Evolutionary conservation across 2,329 filamentous ascomycete genomes (phyloP).

Genomic region (Talaromyces marneffei): DNA sequence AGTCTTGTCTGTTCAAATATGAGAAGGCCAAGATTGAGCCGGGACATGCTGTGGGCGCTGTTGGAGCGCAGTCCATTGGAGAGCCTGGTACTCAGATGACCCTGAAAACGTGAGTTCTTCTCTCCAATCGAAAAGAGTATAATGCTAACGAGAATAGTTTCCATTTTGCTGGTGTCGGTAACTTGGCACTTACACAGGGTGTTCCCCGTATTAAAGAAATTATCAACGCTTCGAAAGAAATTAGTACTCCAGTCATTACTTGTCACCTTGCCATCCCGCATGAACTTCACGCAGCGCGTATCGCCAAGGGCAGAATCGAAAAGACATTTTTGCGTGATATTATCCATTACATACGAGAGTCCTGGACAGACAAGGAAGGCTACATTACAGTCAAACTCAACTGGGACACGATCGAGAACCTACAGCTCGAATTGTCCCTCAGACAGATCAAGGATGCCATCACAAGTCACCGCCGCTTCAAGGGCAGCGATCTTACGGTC

Average conservation of each 20-base stretch:
- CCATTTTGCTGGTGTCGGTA: slow-evolving; percentile 98
- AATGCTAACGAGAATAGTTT: slow-evolving; percentile 7
- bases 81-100: slow-evolving; percentile 99
- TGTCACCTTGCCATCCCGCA: slow-evolving; percentile 68
- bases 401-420: slow-evolving; percentile 66
- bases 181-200: slow-evolving; percentile 99
- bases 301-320: slow-evolving; percentile 90
- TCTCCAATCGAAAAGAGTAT: no score
- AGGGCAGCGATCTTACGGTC: slow-evolving; percentile 59
- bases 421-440: slow-evolving; percentile 73
- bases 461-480: slow-evolving; percentile 71
- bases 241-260: slow-evolving; percentile 89
- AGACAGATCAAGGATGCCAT: slow-evolving; percentile 72
- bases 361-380: slow-evolving; percentile 71
- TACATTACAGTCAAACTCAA: slow-evolving; percentile 80
- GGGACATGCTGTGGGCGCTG: slow-evolving; percentile 90
- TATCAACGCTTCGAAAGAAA: slow-evolving; percentile 92
- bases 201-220: slow-evolving; percentile 99
- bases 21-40: slow-evolving; percentile 87
- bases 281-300: slow-evolving; percentile 71
- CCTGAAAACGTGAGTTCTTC: slow-evolving; percentile 72
- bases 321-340: slow-evolving; percentile 86
- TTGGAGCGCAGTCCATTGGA: slow-evolving; percentile 95
- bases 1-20: slow-evolving; percentile 81
- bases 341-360: slow-evolving; percentile 75